Conservation (phyloP, 495 filamentous ascomycete genomes). For the Hypoxylon cercidicola region DNA sequence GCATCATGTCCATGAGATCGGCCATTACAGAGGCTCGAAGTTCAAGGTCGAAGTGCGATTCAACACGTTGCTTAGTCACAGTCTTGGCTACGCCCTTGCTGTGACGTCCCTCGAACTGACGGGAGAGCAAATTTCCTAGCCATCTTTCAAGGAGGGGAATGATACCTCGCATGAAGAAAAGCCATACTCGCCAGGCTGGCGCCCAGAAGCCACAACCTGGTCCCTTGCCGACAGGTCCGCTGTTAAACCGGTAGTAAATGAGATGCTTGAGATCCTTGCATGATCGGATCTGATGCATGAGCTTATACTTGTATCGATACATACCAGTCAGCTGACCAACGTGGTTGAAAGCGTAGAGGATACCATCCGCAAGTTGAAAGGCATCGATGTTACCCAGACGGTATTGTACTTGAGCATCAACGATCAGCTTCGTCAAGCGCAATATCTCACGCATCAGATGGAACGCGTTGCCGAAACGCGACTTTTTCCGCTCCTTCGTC, state of each 20-base stretch:
- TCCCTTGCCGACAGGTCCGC: constrained; percentile 95
- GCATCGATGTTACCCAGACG: constrained; percentile 98
- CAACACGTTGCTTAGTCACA: constrained; percentile 98
- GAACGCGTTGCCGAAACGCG: constrained; percentile 98
- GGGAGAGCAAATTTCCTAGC: constrained; percentile 95
- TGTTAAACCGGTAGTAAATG: constrained; percentile 99
- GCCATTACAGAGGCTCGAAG: constrained; percentile 98
- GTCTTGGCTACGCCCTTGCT: constrained; percentile 99
- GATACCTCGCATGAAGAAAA: constrained; percentile 99
- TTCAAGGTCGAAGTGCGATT: constrained; percentile 98
- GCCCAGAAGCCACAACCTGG: constrained; percentile 99
- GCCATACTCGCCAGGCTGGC: constrained; percentile 97
- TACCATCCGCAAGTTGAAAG: constrained; percentile 98
- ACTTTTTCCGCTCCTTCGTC: constrained; percentile 99
- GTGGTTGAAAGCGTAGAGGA: constrained; percentile 98
- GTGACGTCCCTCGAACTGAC: constrained; percentile 98
- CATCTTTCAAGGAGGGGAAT: constrained; percentile 96
- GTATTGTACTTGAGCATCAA: constrained; percentile 98
- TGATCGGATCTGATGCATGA: constrained; percentile 99
- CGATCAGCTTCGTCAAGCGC: constrained; percentile 96
- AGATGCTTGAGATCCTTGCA: constrained; percentile 99
- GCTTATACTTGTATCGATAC: constrained; percentile 99
- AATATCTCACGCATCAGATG: constrained; percentile 99
- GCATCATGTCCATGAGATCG: constrained; percentile 99
- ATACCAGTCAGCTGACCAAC: constrained; percentile 99